A percentile compares a stretch with the other conserved stretches of the same genome.
Conservation (phyloP, 208 protist genomes). For the Leishmania lainsoni region DNA sequence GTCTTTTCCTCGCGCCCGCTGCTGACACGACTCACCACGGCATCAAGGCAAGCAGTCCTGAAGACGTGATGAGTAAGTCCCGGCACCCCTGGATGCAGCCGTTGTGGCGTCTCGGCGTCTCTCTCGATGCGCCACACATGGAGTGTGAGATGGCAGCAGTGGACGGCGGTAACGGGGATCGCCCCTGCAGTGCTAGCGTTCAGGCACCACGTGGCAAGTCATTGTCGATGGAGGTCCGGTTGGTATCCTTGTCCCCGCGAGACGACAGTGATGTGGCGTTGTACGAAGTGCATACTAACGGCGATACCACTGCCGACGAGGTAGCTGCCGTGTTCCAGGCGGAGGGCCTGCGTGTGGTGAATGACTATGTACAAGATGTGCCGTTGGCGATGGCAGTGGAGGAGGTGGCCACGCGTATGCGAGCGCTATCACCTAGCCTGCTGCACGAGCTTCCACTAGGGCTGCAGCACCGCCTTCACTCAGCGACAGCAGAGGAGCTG, state of each 20-base stretch:
- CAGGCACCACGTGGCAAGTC: constrained; percentile 19
- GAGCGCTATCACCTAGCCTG: constrained; percentile 11
- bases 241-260: constrained; percentile 41
- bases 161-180: background rate
- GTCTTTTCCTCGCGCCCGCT: constrained; percentile 6
- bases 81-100: constrained; percentile 40
- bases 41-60: background rate
- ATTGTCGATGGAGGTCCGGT: constrained; percentile 35
- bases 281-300: constrained; percentile 63
- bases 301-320: constrained; percentile 63
- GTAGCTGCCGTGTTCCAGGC: constrained; percentile 63
- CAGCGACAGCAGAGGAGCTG: constrained; percentile 48
- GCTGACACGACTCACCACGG: background rate
- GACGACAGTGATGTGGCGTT: constrained; percentile 47
- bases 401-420: constrained; percentile 28
- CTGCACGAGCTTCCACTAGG: constrained; percentile 49
- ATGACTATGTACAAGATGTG: constrained; percentile 73
- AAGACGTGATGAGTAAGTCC: background rate
- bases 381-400: constrained; percentile 42
- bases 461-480: constrained; percentile 48
- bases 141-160: constrained; percentile 6
- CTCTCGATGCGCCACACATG: constrained; percentile 30
- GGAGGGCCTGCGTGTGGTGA: constrained; percentile 57
- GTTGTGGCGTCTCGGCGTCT: constrained; percentile 27
- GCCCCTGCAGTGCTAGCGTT: background rate